Conservation (phyloP, 331 rosid species). For the Prunus yedoensis region DNA sequence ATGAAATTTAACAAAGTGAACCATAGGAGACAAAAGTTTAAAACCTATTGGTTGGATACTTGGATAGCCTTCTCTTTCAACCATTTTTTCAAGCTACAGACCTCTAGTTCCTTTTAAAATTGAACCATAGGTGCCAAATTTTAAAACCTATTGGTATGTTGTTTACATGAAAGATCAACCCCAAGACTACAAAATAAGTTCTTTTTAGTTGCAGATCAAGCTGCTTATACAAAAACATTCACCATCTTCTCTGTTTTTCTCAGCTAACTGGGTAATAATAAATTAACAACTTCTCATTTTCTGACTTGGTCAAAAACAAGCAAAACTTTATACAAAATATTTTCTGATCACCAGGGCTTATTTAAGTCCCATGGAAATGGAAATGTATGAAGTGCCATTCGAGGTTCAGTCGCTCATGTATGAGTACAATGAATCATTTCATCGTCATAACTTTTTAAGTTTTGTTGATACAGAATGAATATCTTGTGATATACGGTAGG, state of each 20-base stretch:
- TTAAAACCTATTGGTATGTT: no score
- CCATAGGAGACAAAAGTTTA: no score
- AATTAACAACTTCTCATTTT: not conserved
- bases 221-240: not conserved
- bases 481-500: not conserved
- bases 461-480: not conserved
- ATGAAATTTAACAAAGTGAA: constrained; percentile 47
- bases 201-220: not conserved
- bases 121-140: no score
- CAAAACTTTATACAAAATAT: not conserved
- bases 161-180: no score
- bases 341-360: not conserved
- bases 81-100: no score
- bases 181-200: no score
- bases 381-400: not conserved
- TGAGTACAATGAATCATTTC: not conserved
- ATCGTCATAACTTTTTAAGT: not conserved
- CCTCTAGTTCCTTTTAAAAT: no score
- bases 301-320: no score
- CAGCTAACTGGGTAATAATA: no score
- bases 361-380: not conserved
- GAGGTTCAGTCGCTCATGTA: not conserved
- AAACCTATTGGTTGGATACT: no score
- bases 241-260: not conserved
- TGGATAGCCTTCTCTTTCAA: no score